Percentiles rank a stretch among this genome's conserved stretches.
Evolutionary conservation across 768 basidiomycete genomes (phyloP).

Genomic region (Hydnomerulius pinastri): DNA sequence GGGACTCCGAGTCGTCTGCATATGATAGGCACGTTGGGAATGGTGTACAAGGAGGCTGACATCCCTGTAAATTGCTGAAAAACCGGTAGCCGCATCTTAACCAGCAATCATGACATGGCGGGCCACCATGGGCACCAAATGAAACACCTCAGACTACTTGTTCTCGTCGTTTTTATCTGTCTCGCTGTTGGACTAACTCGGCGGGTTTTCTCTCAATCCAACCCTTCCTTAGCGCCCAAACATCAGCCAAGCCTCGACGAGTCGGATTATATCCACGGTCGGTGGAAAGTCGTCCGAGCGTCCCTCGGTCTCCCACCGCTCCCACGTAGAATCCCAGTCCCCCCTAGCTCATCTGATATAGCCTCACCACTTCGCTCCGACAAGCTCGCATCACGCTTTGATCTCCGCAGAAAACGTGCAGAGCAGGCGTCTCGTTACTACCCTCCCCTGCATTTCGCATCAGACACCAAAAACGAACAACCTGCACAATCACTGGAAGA

Average conservation of each 20-base stretch:
- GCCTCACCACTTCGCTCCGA: neutral
- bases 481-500: conserved; percentile 6
- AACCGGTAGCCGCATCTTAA: neutral
- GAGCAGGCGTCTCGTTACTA: conserved; percentile 12
- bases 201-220: conserved; percentile 7
- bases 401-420: conserved; percentile 20
- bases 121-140: conserved; percentile 11
- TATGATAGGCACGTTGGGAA: neutral
- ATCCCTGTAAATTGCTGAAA: too few relatives aligned
- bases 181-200: conserved; percentile 22
- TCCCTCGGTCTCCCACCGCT: conserved; percentile 32
- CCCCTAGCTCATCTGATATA: neutral
- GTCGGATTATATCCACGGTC: conserved; percentile 25
- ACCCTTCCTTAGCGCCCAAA: neutral
- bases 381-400: conserved; percentile 23
- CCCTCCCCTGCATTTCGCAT: conserved; percentile 24
- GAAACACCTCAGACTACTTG: conserved; percentile 18
- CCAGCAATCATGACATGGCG: conserved; percentile 23
- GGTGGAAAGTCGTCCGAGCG: conserved; percentile 33
- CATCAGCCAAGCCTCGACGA: neutral
- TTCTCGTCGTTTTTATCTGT: conserved; percentile 23
- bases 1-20: too few relatives aligned
- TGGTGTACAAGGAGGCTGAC: neutral
- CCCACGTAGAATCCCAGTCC: conserved; percentile 10
- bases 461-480: conserved; percentile 14